Conservation (phyloP, 495 filamentous ascomycete species). For the Xylaria grammica region DNA sequence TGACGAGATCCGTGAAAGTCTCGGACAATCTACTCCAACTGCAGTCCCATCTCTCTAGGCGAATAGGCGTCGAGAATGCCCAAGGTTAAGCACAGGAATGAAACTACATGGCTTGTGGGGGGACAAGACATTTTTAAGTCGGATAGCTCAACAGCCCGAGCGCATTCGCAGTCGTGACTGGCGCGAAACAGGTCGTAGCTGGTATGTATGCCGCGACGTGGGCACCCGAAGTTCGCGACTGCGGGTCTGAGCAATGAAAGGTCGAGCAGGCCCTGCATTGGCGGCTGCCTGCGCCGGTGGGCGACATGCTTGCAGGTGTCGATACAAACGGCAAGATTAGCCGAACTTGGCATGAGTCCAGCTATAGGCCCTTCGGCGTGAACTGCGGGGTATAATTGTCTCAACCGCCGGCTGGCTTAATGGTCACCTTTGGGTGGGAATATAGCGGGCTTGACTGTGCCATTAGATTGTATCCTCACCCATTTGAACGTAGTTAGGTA, state of each 20-base stretch:
- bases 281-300: slow-evolving; percentile 19
- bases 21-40: slow-evolving; percentile 20
- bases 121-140: slow-evolving; percentile 13
- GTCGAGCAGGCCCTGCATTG: slow-evolving; percentile 19
- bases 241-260: slow-evolving; percentile 16
- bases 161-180: slow-evolving; percentile 15
- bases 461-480: slow-evolving; percentile 66
- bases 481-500: slow-evolving; percentile 59
- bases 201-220: slow-evolving; percentile 14
- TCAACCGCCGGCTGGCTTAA: slow-evolving; percentile 43
- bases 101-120: slow-evolving; percentile 17
- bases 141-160: slow-evolving; percentile 5
- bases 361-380: slow-evolving; percentile 31
- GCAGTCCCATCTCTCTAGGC: slow-evolving; percentile 6
- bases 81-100: slow-evolving; percentile 11
- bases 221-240: slow-evolving; percentile 16
- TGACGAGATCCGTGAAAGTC: slow-evolving; percentile 13
- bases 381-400: slow-evolving; percentile 31
- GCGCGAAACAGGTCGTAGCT: slow-evolving; percentile 10
- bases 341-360: slow-evolving; percentile 21
- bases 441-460: slow-evolving; percentile 58
- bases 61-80: slow-evolving; percentile 19
- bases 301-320: slow-evolving; percentile 11
- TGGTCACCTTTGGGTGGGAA: slow-evolving; percentile 72
- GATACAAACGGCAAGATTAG: slow-evolving; percentile 20